These are phyloP conservation scores for Eucalyptus curtisii DNA, from an alignment of 345 rosid genomes.

Conservation along the genomic window DNA sequence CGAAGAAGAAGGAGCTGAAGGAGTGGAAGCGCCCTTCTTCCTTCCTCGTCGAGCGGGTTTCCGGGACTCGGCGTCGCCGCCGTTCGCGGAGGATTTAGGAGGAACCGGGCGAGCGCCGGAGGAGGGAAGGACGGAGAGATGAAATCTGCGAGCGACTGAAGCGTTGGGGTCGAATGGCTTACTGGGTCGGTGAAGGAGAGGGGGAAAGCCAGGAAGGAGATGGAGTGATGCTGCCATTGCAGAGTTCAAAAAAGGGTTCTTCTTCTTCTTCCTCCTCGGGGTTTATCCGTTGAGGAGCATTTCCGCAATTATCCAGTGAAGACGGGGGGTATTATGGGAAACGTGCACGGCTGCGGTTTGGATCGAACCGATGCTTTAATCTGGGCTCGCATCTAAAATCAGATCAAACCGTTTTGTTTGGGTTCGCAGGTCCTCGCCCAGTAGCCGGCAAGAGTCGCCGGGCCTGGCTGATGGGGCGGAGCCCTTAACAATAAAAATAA, in stretches of 20 bases:
- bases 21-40: conserved; percentile 27
- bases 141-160: neutral
- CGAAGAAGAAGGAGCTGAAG: neutral
- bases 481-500: too few species aligned
- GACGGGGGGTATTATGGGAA: neutral
- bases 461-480: neutral
- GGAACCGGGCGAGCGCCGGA: neutral
- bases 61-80: conserved; percentile 32
- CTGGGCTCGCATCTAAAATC: neutral
- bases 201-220: conserved; percentile 21
- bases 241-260: neutral
- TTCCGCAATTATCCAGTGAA: neutral
- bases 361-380: neutral
- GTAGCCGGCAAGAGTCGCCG: neutral
- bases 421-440: neutral
- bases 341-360: accelerated
- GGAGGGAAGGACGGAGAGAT: conserved; percentile 2
- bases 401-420: neutral
- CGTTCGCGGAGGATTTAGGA: conserved; percentile 21
- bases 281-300: conserved; percentile 23
- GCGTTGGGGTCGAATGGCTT: neutral
- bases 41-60: conserved; percentile 57
- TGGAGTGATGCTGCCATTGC: conserved; percentile 55
- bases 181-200: neutral
- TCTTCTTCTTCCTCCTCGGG: neutral